Evolutionary conservation across 345 rosid species (phyloP).

Genomic region (Anacardium occidentale): DNA sequence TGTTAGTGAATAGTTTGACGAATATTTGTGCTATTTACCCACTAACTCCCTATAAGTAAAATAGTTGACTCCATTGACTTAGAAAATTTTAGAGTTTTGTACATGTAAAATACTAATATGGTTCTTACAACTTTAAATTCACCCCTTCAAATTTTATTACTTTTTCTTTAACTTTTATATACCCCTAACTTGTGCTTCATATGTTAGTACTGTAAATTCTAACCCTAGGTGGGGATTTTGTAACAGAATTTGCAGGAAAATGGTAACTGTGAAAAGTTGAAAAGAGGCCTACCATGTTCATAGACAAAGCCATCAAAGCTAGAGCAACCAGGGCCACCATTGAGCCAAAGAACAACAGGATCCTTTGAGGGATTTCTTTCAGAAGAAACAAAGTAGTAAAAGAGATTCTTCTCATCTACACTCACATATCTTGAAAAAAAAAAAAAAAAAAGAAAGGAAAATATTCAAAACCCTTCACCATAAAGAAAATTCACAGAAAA

Average conservation of each 20-base stretch:
- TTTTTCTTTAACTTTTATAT: too few species aligned
- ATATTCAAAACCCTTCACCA: neutral
- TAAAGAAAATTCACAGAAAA: neutral
- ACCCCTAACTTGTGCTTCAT: too few species aligned
- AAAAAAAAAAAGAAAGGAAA: neutral
- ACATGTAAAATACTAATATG: too few species aligned
- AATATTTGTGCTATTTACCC: too few species aligned
- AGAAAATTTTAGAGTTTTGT: too few species aligned
- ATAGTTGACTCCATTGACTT: too few species aligned
- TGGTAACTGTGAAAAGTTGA: neutral
- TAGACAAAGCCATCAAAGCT: slow-evolving; percentile 48
- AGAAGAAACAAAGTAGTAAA: slow-evolving; percentile 42
- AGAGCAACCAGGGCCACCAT: slow-evolving; percentile 58
- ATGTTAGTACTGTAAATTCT: too few species aligned
- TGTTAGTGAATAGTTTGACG: too few species aligned
- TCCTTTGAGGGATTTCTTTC: slow-evolving; percentile 34
- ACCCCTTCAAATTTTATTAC: too few species aligned
- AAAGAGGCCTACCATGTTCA: slow-evolving; percentile 33
- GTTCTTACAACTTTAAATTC: too few species aligned
- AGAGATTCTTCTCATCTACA: slow-evolving; percentile 31
- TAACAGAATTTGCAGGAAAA: neutral
- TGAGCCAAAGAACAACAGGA: slow-evolving; percentile 48
- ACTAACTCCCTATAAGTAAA: too few species aligned
- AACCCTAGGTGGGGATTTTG: too few species aligned
- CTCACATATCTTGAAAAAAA: slow-evolving; percentile 34